Evolutionary conservation across 1,284 basidiomycete species (phyloP).

Genomic region (Laetiporus sulphureus): DNA sequence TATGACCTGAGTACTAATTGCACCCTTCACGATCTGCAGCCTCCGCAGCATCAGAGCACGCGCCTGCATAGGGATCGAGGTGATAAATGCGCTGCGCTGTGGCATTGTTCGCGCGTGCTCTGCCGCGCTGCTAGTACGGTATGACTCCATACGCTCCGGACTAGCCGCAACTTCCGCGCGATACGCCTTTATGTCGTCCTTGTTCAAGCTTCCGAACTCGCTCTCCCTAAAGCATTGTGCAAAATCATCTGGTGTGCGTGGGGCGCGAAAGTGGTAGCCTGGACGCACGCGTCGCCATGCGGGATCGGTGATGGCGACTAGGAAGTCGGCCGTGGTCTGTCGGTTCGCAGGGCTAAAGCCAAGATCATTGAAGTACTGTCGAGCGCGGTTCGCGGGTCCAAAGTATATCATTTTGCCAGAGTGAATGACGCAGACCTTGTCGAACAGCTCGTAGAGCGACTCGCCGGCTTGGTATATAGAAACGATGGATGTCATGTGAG

Average conservation of each 20-base stretch:
- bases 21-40: constrained; percentile 64
- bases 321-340: constrained; percentile 57
- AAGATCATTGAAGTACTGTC: constrained; percentile 54
- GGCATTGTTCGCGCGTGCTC: constrained; percentile 37
- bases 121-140: constrained; percentile 40
- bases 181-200: constrained; percentile 40
- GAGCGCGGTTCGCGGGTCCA: constrained; percentile 44
- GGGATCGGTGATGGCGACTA: constrained; percentile 44
- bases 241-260: constrained; percentile 45
- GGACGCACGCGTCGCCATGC: constrained; percentile 36
- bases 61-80: constrained; percentile 44
- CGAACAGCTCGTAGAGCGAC: constrained; percentile 40
- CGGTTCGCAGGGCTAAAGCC: constrained; percentile 49
- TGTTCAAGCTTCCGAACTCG: constrained; percentile 31
- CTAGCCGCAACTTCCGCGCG: constrained; percentile 28
- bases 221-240: constrained; percentile 39
- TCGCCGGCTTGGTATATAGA: constrained; percentile 60
- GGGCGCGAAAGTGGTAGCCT: constrained; percentile 38
- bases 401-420: constrained; percentile 63
- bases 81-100: constrained; percentile 24
- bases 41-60: constrained; percentile 57
- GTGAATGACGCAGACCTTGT: constrained; percentile 59
- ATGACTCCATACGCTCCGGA: constrained; percentile 28
- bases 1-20: constrained; percentile 33
- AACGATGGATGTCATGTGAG: constrained; percentile 43